phyloP scores from a whole-genome alignment of 495 filamentous ascomycete species.

The Talaromyces stipitatus region DNA sequence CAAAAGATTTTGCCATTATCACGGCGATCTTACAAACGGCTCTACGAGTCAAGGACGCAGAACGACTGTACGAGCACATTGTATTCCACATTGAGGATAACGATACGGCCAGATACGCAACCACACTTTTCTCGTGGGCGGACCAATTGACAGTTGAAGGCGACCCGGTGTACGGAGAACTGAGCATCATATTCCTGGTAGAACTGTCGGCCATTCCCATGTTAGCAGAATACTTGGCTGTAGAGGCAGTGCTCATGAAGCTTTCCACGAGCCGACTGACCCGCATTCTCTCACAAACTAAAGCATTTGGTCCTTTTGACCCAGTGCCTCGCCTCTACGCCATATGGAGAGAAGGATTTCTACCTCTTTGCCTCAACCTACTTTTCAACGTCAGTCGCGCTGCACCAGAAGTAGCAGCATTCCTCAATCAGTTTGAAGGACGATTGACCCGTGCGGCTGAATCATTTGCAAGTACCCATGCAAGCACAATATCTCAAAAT shows the following conservation, averaged over 20 bases:
- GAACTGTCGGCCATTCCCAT: slow-evolving; percentile 75
- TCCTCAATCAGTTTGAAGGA: slow-evolving; percentile 76
- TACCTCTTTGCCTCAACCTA: slow-evolving; percentile 86
- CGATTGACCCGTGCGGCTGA: slow-evolving; percentile 58
- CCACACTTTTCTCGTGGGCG: slow-evolving; percentile 89
- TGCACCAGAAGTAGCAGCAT: slow-evolving; percentile 74
- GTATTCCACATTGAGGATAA: slow-evolving; percentile 56
- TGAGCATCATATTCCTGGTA: slow-evolving; percentile 79
- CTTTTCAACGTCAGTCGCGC: slow-evolving; percentile 71
- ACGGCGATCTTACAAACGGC: slow-evolving; percentile 83
- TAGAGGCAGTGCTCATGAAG: slow-evolving; percentile 70
- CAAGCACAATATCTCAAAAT: slow-evolving; percentile 16
- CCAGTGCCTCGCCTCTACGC: slow-evolving; percentile 51
- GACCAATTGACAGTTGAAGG: slow-evolving; percentile 62
- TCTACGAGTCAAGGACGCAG: slow-evolving; percentile 52
- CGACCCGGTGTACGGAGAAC: slow-evolving; percentile 91
- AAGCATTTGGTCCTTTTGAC: slow-evolving; percentile 65
- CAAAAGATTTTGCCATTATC: slow-evolving; percentile 74
- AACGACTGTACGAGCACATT: slow-evolving; percentile 49
- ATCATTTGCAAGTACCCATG: slow-evolving; percentile 47
- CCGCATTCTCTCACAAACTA: slow-evolving; percentile 57
- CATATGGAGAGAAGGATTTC: slow-evolving; percentile 82
- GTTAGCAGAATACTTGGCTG: slow-evolving; percentile 82
- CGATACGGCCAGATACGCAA: slow-evolving; percentile 66
- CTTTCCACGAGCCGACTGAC: slow-evolving; percentile 71